These are phyloP conservation scores for Salicornia ramosissima DNA, from an alignment of 148 eudicot species.

Conservation along the genomic window DNA sequence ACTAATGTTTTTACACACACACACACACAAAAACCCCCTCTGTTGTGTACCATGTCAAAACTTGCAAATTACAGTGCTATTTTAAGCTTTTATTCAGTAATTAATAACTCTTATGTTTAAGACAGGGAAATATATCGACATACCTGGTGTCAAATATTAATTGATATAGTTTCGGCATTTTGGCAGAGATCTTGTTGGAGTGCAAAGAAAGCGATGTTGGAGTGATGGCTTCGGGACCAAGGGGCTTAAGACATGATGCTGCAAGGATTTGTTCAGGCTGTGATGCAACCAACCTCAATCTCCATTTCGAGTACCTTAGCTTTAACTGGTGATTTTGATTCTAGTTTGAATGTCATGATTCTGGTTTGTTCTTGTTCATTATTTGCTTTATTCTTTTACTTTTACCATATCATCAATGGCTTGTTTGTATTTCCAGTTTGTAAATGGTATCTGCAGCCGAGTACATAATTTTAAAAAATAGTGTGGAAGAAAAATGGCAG, in stretches of 20 bases:
- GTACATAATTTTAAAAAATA: no score
- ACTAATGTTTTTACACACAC: no score
- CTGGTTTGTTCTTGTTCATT: no score
- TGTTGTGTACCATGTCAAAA: no score
- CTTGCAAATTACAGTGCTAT: no score
- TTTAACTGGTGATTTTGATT: slow-evolving; percentile 28
- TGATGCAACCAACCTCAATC: slow-evolving; percentile 23
- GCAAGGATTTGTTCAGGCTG: slow-evolving; percentile 23
- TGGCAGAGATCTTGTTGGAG: slow-evolving; percentile 23
- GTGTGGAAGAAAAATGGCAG: no score
- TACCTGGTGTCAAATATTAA: not conserved
- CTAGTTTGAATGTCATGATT: not conserved
- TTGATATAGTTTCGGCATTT: not conserved
- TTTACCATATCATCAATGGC: no score
- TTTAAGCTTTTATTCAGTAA: no score
- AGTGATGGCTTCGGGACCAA: slow-evolving; percentile 33
- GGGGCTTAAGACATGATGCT: slow-evolving; percentile 26
- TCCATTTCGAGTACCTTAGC: slow-evolving; percentile 29
- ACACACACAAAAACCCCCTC: no score
- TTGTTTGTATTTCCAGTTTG: no score
- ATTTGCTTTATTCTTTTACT: not conserved
- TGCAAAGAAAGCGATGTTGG: slow-evolving; percentile 26
- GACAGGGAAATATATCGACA: not conserved
- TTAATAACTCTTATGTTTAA: no score
- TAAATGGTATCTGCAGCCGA: no score